Base-by-base conservation (phyloP, 306 rosid genomes). In the Malus asiatica region DNA sequence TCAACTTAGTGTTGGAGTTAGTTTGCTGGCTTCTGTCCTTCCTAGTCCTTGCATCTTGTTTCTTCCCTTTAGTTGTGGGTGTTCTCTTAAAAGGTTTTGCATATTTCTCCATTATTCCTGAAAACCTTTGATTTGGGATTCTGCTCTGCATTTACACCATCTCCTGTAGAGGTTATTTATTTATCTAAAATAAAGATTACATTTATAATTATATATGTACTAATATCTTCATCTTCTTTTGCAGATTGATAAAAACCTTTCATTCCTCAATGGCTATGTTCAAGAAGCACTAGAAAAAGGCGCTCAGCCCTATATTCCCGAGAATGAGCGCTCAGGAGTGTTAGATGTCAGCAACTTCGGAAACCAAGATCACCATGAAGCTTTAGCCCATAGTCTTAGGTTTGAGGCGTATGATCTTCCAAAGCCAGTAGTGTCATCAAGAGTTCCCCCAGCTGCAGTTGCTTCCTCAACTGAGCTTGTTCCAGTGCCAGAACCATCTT, bases 371-470 rank as follows among this genome's bases (percentile, higher is more conserved):
- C 93, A 89, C 67, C 91, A 68, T 76, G 97, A 89, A 89, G 72
- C 79, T 52, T 70, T 83, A 69, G 73, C 78, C 76, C 97, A 89
- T 80, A 75, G 91, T 62, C 96, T 93, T 58, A 82, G 86, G 81
- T 93, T 93, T 73, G 97, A 90, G 84, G 96, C 97, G 45, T 93
- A 93, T 72, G 97, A 93, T 79, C 88, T 83, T 82, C 84, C 97
- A 53, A 89, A 86, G 81, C 86, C 90, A 77, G 90, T 88, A 25
- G 68, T 86, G 59, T 89, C 88, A 62, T 52, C 87, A 23, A 87
- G 78, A 65, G 79, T 38, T 67, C 58, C 85, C 73, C 84, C 87
- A 23, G 71, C 75, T 78, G 81, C 92, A 73, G 76, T 81, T 73
- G 75, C 77, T 61, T 79, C 85, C 71, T 75, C 96, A 72, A 70